A percentile compares a stretch with the other conserved stretches of the same genome.
These are phyloP conservation scores for Maudiozyma saulgeensis DNA, from an alignment of 805 yeast genomes.

Conservation along the genomic window DNA sequence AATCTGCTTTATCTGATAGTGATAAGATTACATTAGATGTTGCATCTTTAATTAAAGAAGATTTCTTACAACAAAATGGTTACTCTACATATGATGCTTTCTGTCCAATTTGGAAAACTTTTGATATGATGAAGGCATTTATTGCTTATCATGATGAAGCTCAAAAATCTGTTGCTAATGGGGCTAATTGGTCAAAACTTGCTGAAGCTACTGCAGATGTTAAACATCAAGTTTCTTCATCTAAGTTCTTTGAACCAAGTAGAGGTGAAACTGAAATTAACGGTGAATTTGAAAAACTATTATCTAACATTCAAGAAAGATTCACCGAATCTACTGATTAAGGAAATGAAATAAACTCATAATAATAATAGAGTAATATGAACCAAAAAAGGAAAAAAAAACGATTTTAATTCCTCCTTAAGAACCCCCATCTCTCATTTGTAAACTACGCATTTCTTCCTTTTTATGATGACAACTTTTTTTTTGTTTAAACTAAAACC, in stretches of 20 bases:
- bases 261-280: slow-evolving; percentile 74
- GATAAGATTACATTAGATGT: slow-evolving; percentile 96
- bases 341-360: neutral
- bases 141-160: slow-evolving; percentile 92
- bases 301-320: slow-evolving; percentile 70
- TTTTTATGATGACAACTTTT: no score
- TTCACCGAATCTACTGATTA: slow-evolving; percentile 93
- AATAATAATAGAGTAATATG: neutral
- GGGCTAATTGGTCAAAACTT: slow-evolving; percentile 90
- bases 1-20: slow-evolving; percentile 91
- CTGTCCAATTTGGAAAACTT: slow-evolving; percentile 99
- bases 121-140: slow-evolving; percentile 94
- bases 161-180: slow-evolving; percentile 88
- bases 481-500: no score
- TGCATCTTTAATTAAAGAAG: slow-evolving; percentile 85
- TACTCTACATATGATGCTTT: slow-evolving; percentile 96
- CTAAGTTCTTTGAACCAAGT: slow-evolving; percentile 93
- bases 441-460: no score
- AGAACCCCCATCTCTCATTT: no score
- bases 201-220: slow-evolving; percentile 83
- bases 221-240: slow-evolving; percentile 85
- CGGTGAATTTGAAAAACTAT: slow-evolving; percentile 67
- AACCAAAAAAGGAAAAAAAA: neutral
- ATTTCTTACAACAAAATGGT: slow-evolving; percentile 98
- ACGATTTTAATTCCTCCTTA: neutral